A percentile compares a stretch with the other conserved stretches of the same genome.
phyloP scores from a whole-genome alignment of 768 basidiomycete species.

The Phylloporus sp. region DNA sequence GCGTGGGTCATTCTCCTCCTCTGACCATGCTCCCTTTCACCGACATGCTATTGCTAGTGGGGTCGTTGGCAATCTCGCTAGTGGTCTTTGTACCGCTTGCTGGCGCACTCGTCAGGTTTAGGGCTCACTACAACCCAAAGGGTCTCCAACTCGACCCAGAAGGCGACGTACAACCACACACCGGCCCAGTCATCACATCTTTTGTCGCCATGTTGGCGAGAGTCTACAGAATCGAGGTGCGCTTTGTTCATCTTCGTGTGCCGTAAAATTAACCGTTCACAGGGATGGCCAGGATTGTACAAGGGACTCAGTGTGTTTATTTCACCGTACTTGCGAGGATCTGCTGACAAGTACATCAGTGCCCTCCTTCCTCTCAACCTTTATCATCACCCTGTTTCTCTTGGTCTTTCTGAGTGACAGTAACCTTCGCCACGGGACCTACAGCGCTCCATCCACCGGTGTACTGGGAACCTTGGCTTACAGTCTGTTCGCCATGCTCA shows the following conservation, averaged over 20 bases:
- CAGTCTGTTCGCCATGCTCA: slow-evolving; percentile 57
- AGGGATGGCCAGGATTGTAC: slow-evolving; percentile 72
- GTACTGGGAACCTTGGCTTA: slow-evolving; percentile 60
- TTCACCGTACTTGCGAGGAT: slow-evolving; percentile 27
- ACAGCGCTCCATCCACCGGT: slow-evolving; percentile 58
- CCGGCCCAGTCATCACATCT: slow-evolving; percentile 70
- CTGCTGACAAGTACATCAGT: slow-evolving; percentile 40
- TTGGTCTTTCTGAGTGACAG: slow-evolving; percentile 54
- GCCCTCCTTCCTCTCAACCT: slow-evolving; percentile 45
- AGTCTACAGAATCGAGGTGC: slow-evolving; percentile 68
- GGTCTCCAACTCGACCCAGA: slow-evolving; percentile 76
- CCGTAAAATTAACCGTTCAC: slow-evolving; percentile 5
- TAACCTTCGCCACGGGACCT: slow-evolving; percentile 57
- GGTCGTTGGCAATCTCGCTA: slow-evolving; percentile 50
- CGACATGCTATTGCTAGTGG: slow-evolving; percentile 38
- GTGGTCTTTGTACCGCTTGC: slow-evolving; percentile 55
- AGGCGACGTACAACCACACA: slow-evolving; percentile 69
- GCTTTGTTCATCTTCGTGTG: slow-evolving; percentile 10
- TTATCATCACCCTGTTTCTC: slow-evolving; percentile 53
- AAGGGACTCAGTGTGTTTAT: slow-evolving; percentile 62
- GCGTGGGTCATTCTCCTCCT: background rate
- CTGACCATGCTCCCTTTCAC: slow-evolving; percentile 30
- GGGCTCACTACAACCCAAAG: slow-evolving; percentile 84
- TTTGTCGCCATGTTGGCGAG: slow-evolving; percentile 71
- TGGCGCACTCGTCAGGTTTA: slow-evolving; percentile 68